Conservation (phyloP, 1,284 basidiomycete species). For the Crocinoboletus sp. region DNA sequence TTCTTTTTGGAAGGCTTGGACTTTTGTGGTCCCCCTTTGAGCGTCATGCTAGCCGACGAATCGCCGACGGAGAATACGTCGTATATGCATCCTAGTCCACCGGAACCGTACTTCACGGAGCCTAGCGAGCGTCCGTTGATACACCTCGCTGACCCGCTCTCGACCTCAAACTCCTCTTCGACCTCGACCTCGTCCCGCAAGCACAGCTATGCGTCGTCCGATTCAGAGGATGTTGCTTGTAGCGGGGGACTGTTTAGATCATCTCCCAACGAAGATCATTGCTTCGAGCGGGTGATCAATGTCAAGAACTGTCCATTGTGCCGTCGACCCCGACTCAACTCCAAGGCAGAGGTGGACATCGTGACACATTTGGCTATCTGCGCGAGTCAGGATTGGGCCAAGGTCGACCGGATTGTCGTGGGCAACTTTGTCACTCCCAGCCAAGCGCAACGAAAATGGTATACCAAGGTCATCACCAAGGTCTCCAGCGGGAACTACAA, state of each 20-base stretch:
- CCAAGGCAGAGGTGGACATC: slow-evolving; percentile 91
- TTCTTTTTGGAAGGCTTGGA: slow-evolving; percentile 51
- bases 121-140: slow-evolving; percentile 41
- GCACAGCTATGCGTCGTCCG: slow-evolving; percentile 38
- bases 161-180: slow-evolving; percentile 15
- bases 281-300: slow-evolving; percentile 90
- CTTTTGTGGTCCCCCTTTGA: slow-evolving; percentile 55
- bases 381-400: slow-evolving; percentile 88
- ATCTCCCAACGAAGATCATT: slow-evolving; percentile 34
- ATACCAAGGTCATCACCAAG: slow-evolving; percentile 85
- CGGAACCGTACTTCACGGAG: slow-evolving; percentile 38
- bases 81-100: slow-evolving; percentile 14
- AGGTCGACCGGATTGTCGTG: slow-evolving; percentile 85
- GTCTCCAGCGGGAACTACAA: slow-evolving; percentile 84
- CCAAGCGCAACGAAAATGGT: slow-evolving; percentile 97
- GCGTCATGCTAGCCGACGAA: slow-evolving; percentile 27
- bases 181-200: slow-evolving; percentile 23
- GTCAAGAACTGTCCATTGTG: slow-evolving; percentile 94
- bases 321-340: slow-evolving; percentile 79
- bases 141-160: slow-evolving; percentile 30
- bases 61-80: slow-evolving; percentile 16
- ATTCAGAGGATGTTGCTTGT: slow-evolving; percentile 40
- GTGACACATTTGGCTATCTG: slow-evolving; percentile 93
- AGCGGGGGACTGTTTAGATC: slow-evolving; percentile 3
- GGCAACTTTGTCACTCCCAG: slow-evolving; percentile 94